A percentile compares a stretch with the other conserved stretches of the same genome.
Evolutionary conservation across 2,329 filamentous ascomycete species (phyloP).

Genomic region (Epichloe bromicola): DNA sequence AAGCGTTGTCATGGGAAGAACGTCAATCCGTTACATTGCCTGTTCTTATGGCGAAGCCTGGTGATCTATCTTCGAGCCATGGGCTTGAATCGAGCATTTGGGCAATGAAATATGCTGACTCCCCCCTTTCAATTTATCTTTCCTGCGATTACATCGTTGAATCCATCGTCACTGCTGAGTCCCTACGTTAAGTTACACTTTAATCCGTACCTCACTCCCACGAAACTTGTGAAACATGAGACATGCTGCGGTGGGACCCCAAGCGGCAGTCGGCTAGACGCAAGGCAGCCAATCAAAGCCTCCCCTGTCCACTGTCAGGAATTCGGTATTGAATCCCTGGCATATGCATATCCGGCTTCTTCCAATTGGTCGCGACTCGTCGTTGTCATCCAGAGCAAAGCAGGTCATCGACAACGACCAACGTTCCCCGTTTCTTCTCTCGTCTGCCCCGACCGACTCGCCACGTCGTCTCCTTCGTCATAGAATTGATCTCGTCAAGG

Average conservation of each 20-base stretch:
- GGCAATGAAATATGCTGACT: too few species aligned
- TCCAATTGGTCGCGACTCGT: constrained; percentile 4
- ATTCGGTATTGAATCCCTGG: neutral
- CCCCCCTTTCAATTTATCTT: neutral
- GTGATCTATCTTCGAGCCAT: neutral
- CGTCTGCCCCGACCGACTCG: neutral
- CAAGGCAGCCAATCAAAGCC: constrained; percentile 4
- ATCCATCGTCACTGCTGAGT: too few species aligned
- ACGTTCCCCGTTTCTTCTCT: neutral
- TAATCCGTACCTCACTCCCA: too few species aligned
- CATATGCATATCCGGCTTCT: neutral
- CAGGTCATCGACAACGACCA: neutral
- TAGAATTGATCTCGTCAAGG: neutral
- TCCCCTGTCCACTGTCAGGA: neutral
- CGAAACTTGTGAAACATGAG: too few species aligned
- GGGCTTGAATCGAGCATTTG: neutral
- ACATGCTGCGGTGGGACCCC: neutral
- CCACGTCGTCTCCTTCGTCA: neutral
- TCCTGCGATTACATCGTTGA: too few species aligned
- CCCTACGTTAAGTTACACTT: too few species aligned
- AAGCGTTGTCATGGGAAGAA: neutral
- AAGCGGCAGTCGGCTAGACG: neutral
- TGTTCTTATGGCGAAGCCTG: neutral
- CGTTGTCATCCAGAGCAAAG: neutral
- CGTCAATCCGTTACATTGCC: neutral